phyloP scores from a whole-genome alignment of 2,329 filamentous ascomycete species.

The Hypoxylon sp. region DNA sequence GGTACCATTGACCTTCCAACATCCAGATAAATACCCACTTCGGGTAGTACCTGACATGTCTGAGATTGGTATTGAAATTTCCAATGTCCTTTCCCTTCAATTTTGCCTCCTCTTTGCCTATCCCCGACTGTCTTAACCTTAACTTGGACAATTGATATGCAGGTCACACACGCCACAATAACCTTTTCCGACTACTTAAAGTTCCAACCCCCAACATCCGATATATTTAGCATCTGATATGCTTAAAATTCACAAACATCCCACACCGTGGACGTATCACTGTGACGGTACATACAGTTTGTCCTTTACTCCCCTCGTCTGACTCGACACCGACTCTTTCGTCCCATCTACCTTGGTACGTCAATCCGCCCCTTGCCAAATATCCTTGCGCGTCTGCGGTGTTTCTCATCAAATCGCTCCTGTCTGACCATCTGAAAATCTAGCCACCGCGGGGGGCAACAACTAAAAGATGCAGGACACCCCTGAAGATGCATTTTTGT shows the following conservation, averaged over 20 bases:
- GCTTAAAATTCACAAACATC: conserved; percentile 16
- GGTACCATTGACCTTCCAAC: conserved; percentile 5
- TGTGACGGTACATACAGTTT: conserved; percentile 10
- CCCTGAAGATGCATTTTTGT: conserved; percentile 62
- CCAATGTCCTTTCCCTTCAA: conserved; percentile 1
- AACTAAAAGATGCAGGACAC: conserved; percentile 57
- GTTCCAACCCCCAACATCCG: conserved; percentile 5
- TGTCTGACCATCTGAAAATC: conserved; percentile 38
- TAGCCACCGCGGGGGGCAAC: conserved; percentile 56
- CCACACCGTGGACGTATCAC: not conserved
- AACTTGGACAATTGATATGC: conserved; percentile 23
- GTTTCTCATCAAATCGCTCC: conserved; percentile 19
- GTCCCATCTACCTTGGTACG: conserved; percentile 32
- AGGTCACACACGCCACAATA: conserved; percentile 25
- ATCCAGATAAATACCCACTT: conserved; percentile 28
- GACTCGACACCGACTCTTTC: conserved; percentile 42
- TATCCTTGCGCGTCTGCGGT: conserved; percentile 33
- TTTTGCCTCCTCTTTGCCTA: conserved; percentile 8
- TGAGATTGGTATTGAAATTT: conserved; percentile 17
- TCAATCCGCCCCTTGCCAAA: conserved; percentile 24
- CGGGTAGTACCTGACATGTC: conserved; percentile 19
- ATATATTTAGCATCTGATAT: conserved; percentile 15
- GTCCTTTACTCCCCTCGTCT: conserved; percentile 24
- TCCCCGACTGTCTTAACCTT: conserved; percentile 16
- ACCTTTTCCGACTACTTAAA: conserved; percentile 16